Conservation (phyloP, 2,329 filamentous ascomycete species). For the Fusarium irregulare region DNA sequence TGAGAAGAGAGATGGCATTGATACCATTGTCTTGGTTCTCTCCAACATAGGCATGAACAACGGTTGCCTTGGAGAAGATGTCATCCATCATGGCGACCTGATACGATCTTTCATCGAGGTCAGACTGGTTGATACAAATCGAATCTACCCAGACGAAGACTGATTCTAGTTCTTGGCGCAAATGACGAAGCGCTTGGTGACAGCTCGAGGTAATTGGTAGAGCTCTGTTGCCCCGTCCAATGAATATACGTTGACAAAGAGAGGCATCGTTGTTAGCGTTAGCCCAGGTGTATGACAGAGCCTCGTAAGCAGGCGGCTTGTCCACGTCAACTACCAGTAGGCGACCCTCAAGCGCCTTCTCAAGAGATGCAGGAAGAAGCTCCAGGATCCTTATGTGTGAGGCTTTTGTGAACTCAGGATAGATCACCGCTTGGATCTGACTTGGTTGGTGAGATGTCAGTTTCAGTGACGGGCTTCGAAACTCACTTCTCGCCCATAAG, state of each 20-base stretch:
- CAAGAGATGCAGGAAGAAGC: slow-evolving; percentile 3
- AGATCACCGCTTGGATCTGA: slow-evolving; percentile 16
- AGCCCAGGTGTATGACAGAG: slow-evolving; percentile 33
- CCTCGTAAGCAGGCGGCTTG: slow-evolving; percentile 8
- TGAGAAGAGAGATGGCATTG: slow-evolving; percentile 2
- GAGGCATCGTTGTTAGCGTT: slow-evolving; percentile 10
- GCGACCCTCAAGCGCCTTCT: slow-evolving; percentile 16
- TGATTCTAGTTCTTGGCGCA: neutral
- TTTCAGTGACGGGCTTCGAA: neutral
- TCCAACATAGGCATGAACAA: slow-evolving; percentile 24
- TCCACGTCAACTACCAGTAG: slow-evolving; percentile 10
- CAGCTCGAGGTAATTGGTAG: slow-evolving; percentile 28
- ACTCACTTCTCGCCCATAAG: slow-evolving; percentile 23
- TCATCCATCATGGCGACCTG: slow-evolving; percentile 26
- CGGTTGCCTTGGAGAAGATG: slow-evolving; percentile 17
- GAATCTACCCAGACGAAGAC: slow-evolving; percentile 28
- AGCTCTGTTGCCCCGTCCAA: slow-evolving; percentile 16
- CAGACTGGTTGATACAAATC: slow-evolving; percentile 27
- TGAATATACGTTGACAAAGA: slow-evolving; percentile 28
- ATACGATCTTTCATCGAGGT: slow-evolving; percentile 21
- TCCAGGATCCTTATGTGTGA: slow-evolving; percentile 23
- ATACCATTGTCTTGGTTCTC: slow-evolving; percentile 4
- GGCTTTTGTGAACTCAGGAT: neutral
- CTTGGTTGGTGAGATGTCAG: neutral
- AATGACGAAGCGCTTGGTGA: slow-evolving; percentile 10